Percentiles rank a stretch among this genome's conserved stretches.
phyloP scores from a whole-genome alignment of 441 rosid genomes.

The Lepidium campestre region DNA sequence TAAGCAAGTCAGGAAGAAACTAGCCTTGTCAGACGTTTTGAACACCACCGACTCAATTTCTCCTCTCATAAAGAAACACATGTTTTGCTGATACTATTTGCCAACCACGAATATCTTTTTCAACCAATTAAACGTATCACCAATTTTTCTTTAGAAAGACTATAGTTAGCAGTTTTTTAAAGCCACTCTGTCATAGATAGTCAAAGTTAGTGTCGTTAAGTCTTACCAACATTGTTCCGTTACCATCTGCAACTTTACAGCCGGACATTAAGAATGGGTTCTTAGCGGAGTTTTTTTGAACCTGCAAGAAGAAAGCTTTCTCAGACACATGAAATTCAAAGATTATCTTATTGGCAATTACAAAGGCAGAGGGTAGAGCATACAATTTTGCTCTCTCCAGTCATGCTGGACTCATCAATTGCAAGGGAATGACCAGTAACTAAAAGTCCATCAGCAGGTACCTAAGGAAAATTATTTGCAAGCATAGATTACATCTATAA shows the following conservation, averaged over 20 bases:
- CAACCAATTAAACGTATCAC: not conserved
- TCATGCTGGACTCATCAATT: conserved; percentile 98
- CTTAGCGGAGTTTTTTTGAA: conserved; percentile 52
- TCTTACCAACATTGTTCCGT: conserved; percentile 89
- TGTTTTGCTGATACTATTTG: not conserved
- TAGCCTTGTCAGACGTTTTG: not conserved
- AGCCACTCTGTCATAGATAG: conserved; percentile 10
- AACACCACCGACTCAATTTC: not conserved
- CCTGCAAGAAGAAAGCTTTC: conserved; percentile 37
- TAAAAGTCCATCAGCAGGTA: conserved; percentile 94
- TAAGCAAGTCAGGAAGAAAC: not conserved
- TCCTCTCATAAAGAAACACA: conserved; percentile 1
- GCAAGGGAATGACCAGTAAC: conserved; percentile 78
- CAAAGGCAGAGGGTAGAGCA: conserved; percentile 7
- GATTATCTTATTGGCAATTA: not conserved
- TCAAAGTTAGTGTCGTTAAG: not conserved
- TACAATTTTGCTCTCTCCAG: conserved; percentile 98
- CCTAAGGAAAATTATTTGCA: conserved; percentile 37
- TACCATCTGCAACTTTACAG: conserved; percentile 97
- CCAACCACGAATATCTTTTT: not conserved
- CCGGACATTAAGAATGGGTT: conserved; percentile 95
- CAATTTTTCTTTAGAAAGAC: not conserved
- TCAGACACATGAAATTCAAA: conserved; percentile 5
- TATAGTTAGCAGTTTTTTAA: not conserved
- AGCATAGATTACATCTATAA: not conserved